Base-by-base conservation (phyloP, 768 basidiomycete species). In the Paxillus rubicundulus region DNA sequence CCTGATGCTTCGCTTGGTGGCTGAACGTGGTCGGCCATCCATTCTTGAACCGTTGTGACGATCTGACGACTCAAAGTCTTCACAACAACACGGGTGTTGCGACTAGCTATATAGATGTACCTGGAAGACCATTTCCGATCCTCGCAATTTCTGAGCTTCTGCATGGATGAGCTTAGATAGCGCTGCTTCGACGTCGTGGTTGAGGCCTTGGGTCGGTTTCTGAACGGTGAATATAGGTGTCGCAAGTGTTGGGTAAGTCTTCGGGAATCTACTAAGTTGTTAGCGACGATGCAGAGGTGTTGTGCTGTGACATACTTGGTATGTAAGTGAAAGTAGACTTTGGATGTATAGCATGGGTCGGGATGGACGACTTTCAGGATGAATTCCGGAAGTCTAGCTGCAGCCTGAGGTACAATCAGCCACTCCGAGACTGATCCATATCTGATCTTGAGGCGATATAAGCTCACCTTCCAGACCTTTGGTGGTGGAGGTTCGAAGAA, bases 101-200 rank as follows among this genome's bases (percentile, higher is more conserved):
- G 14, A 44, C 4, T 40, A 39, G 5, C 14, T 13, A 17, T 27
- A 44, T 21, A 14, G 9, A 67, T 78, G 18, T 28, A 87, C 87
- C 73, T 87, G 80, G 65, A 91, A 89, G 32, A 90, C 86, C 81
- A 89, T 86, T 67, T 89, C 88, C 18, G 79, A 77, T 4, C 89
- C 89, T 47, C 79, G 74, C 56, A 77, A 66, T 57, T 76, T 80
- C 70, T 85, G 84, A 1, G 82, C 86, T 61, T 92, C 86, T 0
- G 72, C 69, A 49, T 84, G 82, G 47, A 92, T 79, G 17, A 74
- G 74, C 42, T 82, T 81, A 5, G 79, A 72, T 17, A 92, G 69
- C 37, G 74, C 81, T 40, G 73, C 68, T 42, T 85, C 70, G 54
- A 88, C 75, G n/a, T 81, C 79, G 28, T 77, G 73, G 36, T 65